Evolutionary conservation across 805 yeast genomes (phyloP), one percentile per base, ranked within the genome.

Genomic region (Wickerhamomyces bovis): DNA sequence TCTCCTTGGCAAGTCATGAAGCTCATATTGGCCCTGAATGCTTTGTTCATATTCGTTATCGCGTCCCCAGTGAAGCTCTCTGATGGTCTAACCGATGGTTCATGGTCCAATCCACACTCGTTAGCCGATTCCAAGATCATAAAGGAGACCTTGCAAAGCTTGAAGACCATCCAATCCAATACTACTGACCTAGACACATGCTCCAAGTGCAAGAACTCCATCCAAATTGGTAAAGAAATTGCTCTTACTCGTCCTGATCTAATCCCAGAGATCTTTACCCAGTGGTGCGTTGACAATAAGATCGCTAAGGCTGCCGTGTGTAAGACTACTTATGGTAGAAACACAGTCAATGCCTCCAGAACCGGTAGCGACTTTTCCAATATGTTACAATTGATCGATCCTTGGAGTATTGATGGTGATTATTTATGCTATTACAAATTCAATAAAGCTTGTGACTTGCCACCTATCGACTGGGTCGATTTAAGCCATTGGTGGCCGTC

Each of bases 391-490:
- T 55, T 73, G 43, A 75, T 80, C 72, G 75, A 77, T 52, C 78
- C 83, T 13, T 57, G 64, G 44, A 71, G 78, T 12, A 54, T 68
- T 26, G 85, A 80, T 54, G 84, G 82, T 28, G 76, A 76, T 39
- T 80, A 80, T 55, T 78, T 80, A 64, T 83, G 90, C 61, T 73
- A 77, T 62, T 76, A 64, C 60, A 64, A 72, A 53, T 69, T 63
- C 48, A 67, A 69, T 42, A 70, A 72, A 13, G 35, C 19, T 31
- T 83, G 89, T 62, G 58, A 68, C 4, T 64, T 75, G 31, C 89
- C 88, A 6, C 61, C 60, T 16, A 70, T 80, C 3, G 82, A 81
- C 2, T 68, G 70, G 47, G 61, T 76, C 50, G 74, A 78, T 51
- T 55, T 71, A 43, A 58, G 68, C 19, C 50, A 64, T 23, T 61